Evolutionary conservation across 352 stramenopile genomes (phyloP).

Genomic region (Globisporangium carolinianum): DNA sequence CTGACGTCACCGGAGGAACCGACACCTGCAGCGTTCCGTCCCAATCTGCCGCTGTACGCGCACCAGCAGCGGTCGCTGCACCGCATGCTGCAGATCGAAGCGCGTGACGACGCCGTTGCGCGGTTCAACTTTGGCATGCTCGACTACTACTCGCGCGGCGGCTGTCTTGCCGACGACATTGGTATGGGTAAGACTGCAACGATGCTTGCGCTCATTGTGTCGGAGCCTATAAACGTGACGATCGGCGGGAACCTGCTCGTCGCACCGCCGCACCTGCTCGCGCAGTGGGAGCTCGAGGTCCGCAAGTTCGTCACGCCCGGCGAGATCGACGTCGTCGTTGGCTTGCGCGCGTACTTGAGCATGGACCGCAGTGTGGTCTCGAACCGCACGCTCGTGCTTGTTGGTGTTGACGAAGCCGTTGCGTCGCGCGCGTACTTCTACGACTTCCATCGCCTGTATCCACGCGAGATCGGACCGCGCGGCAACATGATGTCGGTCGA

Average conservation of each 20-base stretch:
- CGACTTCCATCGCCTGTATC: constrained; percentile 50
- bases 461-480: constrained; percentile 24
- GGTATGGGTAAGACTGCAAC: constrained; percentile 84
- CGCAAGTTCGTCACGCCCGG: constrained; percentile 61
- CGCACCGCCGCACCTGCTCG: constrained; percentile 71
- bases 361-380: constrained; percentile 36
- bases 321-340: constrained; percentile 71
- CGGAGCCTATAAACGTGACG: constrained; percentile 43
- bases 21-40: constrained; percentile 48
- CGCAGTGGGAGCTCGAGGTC: constrained; percentile 76
- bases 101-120: constrained; percentile 46
- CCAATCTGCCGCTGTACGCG: constrained; percentile 48
- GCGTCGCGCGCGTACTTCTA: constrained; percentile 58
- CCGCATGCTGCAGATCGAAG: constrained; percentile 80
- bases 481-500: constrained; percentile 40
- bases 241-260: constrained; percentile 59
- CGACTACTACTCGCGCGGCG: constrained; percentile 67
- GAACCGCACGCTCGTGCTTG: constrained; percentile 78
- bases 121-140: constrained; percentile 72
- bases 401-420: constrained; percentile 69
- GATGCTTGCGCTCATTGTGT: constrained; percentile 67
- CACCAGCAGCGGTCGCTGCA: constrained; percentile 82
- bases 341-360: constrained; percentile 45
- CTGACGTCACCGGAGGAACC: constrained; percentile 55
- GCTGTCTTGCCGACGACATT: constrained; percentile 70